Conservation (phyloP, 1,284 basidiomycete species). For the Caloboletus inedulis region DNA sequence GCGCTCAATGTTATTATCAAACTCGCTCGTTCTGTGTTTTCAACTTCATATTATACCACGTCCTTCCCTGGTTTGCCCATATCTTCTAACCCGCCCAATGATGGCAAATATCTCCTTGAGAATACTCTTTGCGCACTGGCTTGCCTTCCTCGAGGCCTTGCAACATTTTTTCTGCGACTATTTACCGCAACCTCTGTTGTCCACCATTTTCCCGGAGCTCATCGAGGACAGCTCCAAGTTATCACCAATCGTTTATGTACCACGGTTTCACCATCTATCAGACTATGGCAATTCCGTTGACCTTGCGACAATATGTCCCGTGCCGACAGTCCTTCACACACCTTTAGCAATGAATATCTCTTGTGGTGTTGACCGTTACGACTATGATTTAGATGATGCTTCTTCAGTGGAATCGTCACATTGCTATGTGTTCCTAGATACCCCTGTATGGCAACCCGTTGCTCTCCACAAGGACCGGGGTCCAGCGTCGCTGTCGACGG, state of each 20-base stretch:
- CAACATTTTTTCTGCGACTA: slow-evolving; percentile 11
- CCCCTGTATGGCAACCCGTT: neutral
- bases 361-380: slow-evolving; percentile 1
- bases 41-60: neutral
- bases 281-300: slow-evolving; percentile 1
- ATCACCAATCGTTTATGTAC: neutral
- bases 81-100: neutral
- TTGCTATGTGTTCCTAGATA: neutral
- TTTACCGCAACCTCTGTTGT: slow-evolving; percentile 13
- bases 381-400: neutral
- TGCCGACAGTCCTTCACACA: slow-evolving; percentile 4
- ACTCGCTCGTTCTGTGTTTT: neutral
- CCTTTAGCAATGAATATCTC: neutral
- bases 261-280: neutral
- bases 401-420: neutral
- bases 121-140: slow-evolving; percentile 17
- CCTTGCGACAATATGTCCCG: slow-evolving; percentile 8
- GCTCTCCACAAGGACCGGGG: neutral
- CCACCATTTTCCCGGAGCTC: slow-evolving; percentile 2
- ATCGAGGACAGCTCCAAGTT: slow-evolving; percentile 5
- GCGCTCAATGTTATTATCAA: neutral
- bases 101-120: slow-evolving; percentile 7
- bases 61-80: slow-evolving; percentile 3
- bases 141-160: slow-evolving; percentile 13
- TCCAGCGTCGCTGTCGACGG: neutral